Conservation (phyloP, 1,284 basidiomycete species). For the Moesziomyces parantarcticus region DNA sequence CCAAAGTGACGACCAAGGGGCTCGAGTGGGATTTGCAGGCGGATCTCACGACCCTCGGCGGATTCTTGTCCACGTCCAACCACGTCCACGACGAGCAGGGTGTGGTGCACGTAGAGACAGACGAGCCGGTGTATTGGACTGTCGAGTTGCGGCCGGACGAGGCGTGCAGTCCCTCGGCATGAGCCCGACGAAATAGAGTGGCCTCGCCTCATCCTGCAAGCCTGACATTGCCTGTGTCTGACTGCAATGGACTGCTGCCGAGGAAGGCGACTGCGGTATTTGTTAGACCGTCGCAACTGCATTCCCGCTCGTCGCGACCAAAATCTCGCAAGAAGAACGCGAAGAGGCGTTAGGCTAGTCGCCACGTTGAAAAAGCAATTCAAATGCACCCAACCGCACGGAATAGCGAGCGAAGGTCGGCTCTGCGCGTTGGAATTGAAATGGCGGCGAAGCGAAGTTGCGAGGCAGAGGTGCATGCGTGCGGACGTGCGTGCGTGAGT, state of each 20-base stretch:
- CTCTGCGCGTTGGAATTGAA: not conserved
- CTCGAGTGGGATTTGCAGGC: conserved; percentile 83
- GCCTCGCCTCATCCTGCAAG: no score
- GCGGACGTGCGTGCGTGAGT: not conserved
- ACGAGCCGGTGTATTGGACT: conserved; percentile 88
- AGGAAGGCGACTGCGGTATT: no score
- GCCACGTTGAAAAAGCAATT: not conserved
- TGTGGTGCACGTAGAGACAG: conserved; percentile 80
- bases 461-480: not conserved
- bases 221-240: no score
- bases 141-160: conserved; percentile 71
- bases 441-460: not conserved
- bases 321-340: no score
- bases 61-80: conserved; percentile 85
- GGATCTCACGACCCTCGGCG: conserved; percentile 54
- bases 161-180: conserved; percentile 8
- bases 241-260: no score
- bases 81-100: conserved; percentile 72
- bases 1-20: conserved; percentile 82
- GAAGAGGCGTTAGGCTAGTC: no score
- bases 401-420: no score
- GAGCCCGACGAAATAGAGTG: not conserved
- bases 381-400: not conserved
- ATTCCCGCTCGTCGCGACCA: no score
- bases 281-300: no score